Percentiles rank a stretch among this genome's conserved stretches.
phyloP scores from a whole-genome alignment of 164 flowering plant species.

The Aristolochia fimbriata region DNA sequence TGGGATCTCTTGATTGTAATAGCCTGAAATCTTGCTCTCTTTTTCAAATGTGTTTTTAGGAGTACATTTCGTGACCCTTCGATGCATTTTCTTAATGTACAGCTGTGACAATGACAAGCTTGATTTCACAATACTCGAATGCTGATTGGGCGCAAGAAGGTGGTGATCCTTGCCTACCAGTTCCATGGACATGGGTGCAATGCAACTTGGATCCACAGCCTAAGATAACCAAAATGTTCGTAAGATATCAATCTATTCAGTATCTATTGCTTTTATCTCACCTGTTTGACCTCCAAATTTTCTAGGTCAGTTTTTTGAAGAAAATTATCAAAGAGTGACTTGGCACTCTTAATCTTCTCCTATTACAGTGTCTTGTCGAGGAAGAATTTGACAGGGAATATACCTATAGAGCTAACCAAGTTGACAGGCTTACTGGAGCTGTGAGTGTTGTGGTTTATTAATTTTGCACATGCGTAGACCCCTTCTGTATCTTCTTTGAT shows the following conservation, averaged over 20 bases:
- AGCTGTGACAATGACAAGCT: slow-evolving; percentile 39
- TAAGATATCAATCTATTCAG: neutral
- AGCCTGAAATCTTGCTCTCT: neutral
- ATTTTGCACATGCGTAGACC: no score
- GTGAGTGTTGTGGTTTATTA: slow-evolving; percentile 37
- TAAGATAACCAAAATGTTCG: slow-evolving; percentile 57
- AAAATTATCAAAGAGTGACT: no score
- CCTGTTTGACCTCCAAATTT: neutral
- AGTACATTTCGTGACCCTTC: slow-evolving; percentile 3
- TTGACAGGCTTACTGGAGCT: slow-evolving; percentile 65
- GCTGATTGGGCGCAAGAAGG: slow-evolving; percentile 89
- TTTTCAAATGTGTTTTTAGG: slow-evolving; percentile 2
- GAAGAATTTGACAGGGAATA: slow-evolving; percentile 74
- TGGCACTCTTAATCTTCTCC: neutral
- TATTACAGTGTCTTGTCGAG: slow-evolving; percentile 51
- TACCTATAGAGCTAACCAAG: slow-evolving; percentile 59
- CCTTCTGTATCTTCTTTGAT: neutral
- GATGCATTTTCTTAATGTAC: slow-evolving; percentile 15
- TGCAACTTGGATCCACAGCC: slow-evolving; percentile 80
- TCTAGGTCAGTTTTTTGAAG: neutral
- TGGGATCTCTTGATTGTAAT: slow-evolving; percentile 79
- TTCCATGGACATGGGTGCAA: slow-evolving; percentile 83
- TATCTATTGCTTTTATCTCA: neutral
- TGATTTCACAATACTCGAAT: slow-evolving; percentile 39
- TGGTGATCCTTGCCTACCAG: slow-evolving; percentile 93